Evolutionary conservation across 2,329 filamentous ascomycete species (phyloP).

Genomic region (Paraconiothyrium brasiliense): DNA sequence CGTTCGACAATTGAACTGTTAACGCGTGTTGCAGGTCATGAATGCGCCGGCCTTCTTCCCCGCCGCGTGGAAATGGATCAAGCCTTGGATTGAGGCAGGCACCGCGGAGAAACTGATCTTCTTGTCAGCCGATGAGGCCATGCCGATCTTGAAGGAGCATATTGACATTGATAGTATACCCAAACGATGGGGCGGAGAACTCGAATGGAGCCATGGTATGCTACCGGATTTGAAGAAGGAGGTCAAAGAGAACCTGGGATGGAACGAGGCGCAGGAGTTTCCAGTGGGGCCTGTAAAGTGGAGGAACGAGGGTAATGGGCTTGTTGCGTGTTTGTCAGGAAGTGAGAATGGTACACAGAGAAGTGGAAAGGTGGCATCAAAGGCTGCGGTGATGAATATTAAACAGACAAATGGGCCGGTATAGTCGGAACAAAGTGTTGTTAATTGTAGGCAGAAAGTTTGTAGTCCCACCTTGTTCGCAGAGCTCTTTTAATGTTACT

Average conservation of each 20-base stretch:
- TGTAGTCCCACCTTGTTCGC: not conserved
- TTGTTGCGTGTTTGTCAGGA: not conserved
- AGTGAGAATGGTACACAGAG: no score
- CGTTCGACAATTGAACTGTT: slow-evolving; percentile 63
- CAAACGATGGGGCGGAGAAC: slow-evolving; percentile 91
- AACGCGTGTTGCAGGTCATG: slow-evolving; percentile 83
- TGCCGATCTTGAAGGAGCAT: slow-evolving; percentile 78
- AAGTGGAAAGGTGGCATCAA: not conserved
- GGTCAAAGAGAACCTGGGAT: slow-evolving; percentile 1
- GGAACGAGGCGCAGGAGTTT: not conserved
- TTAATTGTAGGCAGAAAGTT: no score
- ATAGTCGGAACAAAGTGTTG: not conserved
- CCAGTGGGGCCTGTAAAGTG: not conserved
- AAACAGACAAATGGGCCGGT: not conserved
- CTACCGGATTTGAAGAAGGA: not conserved
- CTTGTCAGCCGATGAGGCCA: slow-evolving; percentile 75
- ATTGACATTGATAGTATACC: slow-evolving; percentile 86
- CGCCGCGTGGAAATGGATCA: slow-evolving; percentile 93
- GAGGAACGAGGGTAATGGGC: not conserved
- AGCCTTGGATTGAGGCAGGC: slow-evolving; percentile 89
- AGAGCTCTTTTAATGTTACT: not conserved
- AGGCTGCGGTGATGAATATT: not conserved
- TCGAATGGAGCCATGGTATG: slow-evolving; percentile 73
- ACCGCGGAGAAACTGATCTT: slow-evolving; percentile 95
- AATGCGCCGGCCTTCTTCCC: slow-evolving; percentile 91